Evolutionary conservation across 257 asterid genomes (phyloP).

Genomic region (Solanum dulcamara): DNA sequence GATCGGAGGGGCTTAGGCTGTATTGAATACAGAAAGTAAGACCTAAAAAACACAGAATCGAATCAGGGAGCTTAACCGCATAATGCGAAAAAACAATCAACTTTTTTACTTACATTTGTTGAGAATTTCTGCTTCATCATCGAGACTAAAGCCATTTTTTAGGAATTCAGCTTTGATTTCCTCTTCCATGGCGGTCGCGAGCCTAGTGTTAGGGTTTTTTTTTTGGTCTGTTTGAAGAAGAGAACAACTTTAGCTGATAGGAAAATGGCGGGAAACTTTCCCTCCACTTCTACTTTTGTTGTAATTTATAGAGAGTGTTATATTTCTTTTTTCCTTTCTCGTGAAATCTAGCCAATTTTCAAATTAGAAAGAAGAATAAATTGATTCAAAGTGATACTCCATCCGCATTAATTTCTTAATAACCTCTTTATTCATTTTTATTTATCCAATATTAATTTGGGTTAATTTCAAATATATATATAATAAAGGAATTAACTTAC

Average conservation of each 20-base stretch:
- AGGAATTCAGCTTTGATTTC: conserved; percentile 73
- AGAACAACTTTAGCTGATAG: not conserved
- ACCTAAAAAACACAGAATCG: conserved; percentile 20
- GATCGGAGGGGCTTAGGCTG: conserved; percentile 79
- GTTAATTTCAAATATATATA: no score
- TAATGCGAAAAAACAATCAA: not conserved
- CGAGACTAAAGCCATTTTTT: conserved; percentile 42
- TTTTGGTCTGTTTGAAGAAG: not conserved
- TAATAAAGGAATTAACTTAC: no score
- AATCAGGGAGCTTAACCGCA: not conserved
- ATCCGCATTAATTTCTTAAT: no score
- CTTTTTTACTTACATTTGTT: conserved; percentile 41
- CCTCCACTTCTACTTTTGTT: not conserved
- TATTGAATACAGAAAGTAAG: conserved; percentile 70
- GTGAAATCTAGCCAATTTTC: no score
- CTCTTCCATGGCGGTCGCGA: conserved; percentile 55
- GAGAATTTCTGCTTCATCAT: conserved; percentile 61
- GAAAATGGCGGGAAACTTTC: conserved; percentile 47
- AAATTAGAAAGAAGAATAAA: no score
- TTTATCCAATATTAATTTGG: no score
- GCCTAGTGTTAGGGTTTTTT: conserved; percentile 24
- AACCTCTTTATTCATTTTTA: no score
- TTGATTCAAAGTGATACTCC: no score
- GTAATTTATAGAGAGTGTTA: no score
- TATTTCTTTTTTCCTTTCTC: no score